Evolutionary conservation across 1,139 yeast genomes (phyloP), one percentile per base, ranked within the genome.

Genomic region (Candida sp.): DNA sequence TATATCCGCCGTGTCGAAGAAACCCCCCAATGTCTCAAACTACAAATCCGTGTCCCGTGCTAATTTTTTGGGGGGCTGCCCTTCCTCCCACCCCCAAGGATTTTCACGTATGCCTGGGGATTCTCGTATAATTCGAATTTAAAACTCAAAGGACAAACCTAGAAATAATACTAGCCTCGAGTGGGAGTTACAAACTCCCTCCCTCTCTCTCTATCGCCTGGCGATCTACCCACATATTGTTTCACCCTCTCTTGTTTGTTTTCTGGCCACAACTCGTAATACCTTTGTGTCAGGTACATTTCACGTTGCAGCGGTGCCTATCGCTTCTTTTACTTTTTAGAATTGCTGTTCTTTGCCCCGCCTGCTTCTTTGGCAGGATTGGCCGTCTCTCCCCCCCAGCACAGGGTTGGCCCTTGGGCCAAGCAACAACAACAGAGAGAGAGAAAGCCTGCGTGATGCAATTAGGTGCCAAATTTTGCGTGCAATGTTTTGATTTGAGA

Each of bases 111-210:
- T 38, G 33, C 22, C 17, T 5, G 43, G 23, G 9, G 34, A 28
- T 40, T 40, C 34, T 40, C 43, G 43, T 28, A 40, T 28, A 40
- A 40, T 40, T 40, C 34, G 34, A 28, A 28, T 40, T 40, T 40
- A 40, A 40, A 40, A 40, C 43, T 40, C 26, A 40, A 38, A 7
- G 9, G 31, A 12, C 7, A 17, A 11, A 12, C 6, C 8, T 34
- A n/a, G 12, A 9, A 32, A 32, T 9, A 5, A 11, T 34, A 12
- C 17, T 12, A 34, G 7, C 26, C 38, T 34, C 35, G 35, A 33
- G 7, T 33, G n/a, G 6, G 35, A 33, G n/a, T 33, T 33, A 17
- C 17, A 17, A 17, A 17, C 17, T 17, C 17, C 17, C 17, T 17
- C 17, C 17, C 17, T 17, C 17, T 17, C 17, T 17, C 17, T 17